phyloP scores from a whole-genome alignment of 768 basidiomycete genomes.

The Leccinum uliginosum region DNA sequence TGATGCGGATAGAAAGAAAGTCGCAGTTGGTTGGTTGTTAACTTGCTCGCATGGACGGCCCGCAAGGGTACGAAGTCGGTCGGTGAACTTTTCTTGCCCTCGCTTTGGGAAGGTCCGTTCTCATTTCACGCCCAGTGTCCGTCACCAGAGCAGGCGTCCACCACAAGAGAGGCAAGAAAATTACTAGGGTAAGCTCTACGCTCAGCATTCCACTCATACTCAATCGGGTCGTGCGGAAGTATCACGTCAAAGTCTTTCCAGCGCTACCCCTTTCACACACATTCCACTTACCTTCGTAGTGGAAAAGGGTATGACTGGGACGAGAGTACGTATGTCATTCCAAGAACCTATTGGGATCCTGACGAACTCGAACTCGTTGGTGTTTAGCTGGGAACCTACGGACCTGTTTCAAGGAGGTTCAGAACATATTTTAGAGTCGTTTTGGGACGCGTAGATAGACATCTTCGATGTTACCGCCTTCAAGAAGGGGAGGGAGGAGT shows the following conservation, averaged over 20 bases:
- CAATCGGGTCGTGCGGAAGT: constrained; percentile 39
- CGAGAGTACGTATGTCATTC: constrained; percentile 53
- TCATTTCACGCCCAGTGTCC: constrained; percentile 38
- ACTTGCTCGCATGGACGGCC: constrained; percentile 32
- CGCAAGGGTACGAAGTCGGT: constrained; percentile 67
- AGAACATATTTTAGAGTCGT: constrained; percentile 42
- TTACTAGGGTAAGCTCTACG: constrained; percentile 44
- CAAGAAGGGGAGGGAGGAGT: constrained; percentile 54
- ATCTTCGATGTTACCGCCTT: constrained; percentile 45
- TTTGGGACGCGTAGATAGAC: constrained; percentile 42
- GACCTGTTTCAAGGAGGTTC: constrained; percentile 55
- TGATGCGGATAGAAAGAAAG: too few species aligned
- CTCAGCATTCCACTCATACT: constrained; percentile 6
- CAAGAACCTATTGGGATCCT: not conserved
- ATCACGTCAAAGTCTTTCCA: constrained; percentile 51
- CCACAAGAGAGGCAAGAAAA: constrained; percentile 39
- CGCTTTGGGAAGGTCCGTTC: not conserved
- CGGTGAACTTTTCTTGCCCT: constrained; percentile 23
- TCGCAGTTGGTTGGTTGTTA: not conserved
- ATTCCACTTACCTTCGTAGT: constrained; percentile 34
- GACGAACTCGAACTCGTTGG: constrained; percentile 1
- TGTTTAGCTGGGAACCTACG: constrained; percentile 60
- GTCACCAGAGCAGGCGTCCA: constrained; percentile 50
- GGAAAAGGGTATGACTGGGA: constrained; percentile 56
- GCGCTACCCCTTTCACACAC: not conserved